Percentiles rank a stretch among this genome's conserved stretches.
phyloP scores from a whole-genome alignment of 2,329 filamentous ascomycete genomes.

The Apiospora marii region DNA sequence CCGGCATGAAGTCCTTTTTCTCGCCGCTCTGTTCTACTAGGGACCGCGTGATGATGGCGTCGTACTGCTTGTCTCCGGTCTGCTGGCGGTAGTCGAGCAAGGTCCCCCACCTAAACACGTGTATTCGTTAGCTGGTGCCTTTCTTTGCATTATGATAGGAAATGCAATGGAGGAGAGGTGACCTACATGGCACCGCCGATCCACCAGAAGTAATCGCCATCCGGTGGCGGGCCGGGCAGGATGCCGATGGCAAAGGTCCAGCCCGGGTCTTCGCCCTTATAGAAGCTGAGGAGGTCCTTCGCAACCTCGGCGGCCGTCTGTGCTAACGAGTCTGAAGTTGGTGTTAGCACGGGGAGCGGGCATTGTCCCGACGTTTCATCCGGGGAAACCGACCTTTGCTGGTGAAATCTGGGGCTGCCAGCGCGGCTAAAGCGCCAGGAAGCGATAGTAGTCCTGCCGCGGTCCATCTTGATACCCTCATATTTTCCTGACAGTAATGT shows the following conservation, averaged over 20 bases:
- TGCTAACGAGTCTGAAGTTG: slow-evolving; percentile 26
- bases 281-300: slow-evolving; percentile 41
- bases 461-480: neutral
- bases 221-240: slow-evolving; percentile 41
- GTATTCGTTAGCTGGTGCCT: neutral
- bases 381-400: neutral
- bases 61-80: slow-evolving; percentile 59
- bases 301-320: slow-evolving; percentile 34
- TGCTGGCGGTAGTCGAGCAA: slow-evolving; percentile 51
- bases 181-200: slow-evolving; percentile 39
- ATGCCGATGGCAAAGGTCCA: slow-evolving; percentile 43
- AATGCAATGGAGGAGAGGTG: neutral
- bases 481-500: neutral
- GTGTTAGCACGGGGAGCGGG: neutral
- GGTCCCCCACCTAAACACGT: slow-evolving; percentile 37
- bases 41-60: slow-evolving; percentile 49
- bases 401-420: slow-evolving; percentile 9
- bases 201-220: slow-evolving; percentile 47
- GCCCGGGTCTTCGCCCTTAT: slow-evolving; percentile 42
- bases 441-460: neutral
- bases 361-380: neutral
- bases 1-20: slow-evolving; percentile 58
- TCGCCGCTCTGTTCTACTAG: slow-evolving; percentile 56
- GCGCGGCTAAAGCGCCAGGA: neutral
- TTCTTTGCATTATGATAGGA: too few relatives aligned